A percentile compares a stretch with the other conserved stretches of the same genome.
Evolutionary conservation across 306 rosid genomes (phyloP).

Genomic region (Senna tora): DNA sequence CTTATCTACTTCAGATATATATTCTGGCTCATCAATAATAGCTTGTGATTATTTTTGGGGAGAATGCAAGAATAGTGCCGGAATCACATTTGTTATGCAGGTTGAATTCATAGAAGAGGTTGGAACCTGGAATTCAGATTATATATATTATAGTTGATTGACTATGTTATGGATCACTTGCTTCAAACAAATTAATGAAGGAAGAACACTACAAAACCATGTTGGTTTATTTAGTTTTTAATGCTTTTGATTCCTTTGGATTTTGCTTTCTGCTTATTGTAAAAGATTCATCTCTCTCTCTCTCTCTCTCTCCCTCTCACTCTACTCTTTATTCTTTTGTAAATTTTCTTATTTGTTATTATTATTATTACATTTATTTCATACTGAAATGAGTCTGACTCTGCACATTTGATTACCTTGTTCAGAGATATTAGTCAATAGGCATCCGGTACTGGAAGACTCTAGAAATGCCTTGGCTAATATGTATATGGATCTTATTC

Average conservation of each 20-base stretch:
- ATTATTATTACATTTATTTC: conserved; percentile 19
- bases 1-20: conserved; percentile 5
- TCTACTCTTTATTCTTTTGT: conserved; percentile 7
- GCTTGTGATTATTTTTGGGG: not conserved
- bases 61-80: not conserved
- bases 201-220: not conserved
- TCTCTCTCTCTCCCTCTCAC: not conserved
- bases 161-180: conserved; percentile 1
- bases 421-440: not conserved
- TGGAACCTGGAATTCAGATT: conserved; percentile 19
- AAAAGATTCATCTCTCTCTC: not conserved
- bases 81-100: conserved; percentile 8
- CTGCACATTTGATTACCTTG: not conserved
- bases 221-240: not conserved
- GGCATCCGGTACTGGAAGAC: not conserved
- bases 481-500: not conserved
- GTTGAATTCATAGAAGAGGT: conserved; percentile 9
- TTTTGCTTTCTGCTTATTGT: not conserved
- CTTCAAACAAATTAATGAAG: conserved; percentile 2
- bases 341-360: conserved; percentile 7
- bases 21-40: too few species aligned
- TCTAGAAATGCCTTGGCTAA: not conserved
- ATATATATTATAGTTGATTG: not conserved
- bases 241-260: not conserved
- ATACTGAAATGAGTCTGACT: conserved; percentile 1